These are phyloP conservation scores for Backusella mclennaniae DNA, from an alignment of 192 early-diverging fungal genomes.

Conservation along the genomic window DNA sequence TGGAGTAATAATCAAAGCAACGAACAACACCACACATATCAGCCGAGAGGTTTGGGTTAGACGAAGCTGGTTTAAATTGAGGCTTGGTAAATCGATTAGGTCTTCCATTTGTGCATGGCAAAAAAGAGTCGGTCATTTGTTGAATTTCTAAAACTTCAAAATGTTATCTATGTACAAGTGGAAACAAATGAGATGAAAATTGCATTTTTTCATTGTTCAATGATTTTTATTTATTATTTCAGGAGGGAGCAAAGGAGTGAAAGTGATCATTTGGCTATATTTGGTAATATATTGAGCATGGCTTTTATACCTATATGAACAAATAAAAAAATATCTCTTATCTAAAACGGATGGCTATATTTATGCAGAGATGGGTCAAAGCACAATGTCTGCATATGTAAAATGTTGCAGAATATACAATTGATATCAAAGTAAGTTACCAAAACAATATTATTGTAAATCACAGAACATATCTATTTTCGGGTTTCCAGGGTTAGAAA, in stretches of 20 bases:
- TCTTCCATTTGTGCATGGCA: background rate
- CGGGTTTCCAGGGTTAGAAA: background rate
- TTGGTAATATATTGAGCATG: background rate
- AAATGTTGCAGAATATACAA: background rate
- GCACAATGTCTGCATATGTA: background rate
- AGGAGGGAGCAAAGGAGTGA: background rate
- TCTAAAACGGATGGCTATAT: background rate
- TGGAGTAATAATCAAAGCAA: background rate
- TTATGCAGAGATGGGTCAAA: background rate
- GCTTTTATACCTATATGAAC: background rate
- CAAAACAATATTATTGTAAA: background rate
- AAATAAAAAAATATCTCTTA: background rate
- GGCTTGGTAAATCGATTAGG: background rate
- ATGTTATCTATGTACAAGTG: background rate
- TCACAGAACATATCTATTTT: background rate
- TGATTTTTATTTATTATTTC: background rate
- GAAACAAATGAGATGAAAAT: background rate
- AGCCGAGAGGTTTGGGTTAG: background rate
- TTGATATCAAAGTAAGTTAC: background rate
- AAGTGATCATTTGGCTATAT: background rate
- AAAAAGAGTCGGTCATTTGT: background rate
- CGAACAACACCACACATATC: background rate
- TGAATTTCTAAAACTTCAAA: background rate
- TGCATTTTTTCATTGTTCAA: background rate
- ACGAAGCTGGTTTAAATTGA: background rate